These are phyloP conservation scores for Angomonas ambiguus DNA, from an alignment of 208 protist species.

Conservation along the genomic window DNA sequence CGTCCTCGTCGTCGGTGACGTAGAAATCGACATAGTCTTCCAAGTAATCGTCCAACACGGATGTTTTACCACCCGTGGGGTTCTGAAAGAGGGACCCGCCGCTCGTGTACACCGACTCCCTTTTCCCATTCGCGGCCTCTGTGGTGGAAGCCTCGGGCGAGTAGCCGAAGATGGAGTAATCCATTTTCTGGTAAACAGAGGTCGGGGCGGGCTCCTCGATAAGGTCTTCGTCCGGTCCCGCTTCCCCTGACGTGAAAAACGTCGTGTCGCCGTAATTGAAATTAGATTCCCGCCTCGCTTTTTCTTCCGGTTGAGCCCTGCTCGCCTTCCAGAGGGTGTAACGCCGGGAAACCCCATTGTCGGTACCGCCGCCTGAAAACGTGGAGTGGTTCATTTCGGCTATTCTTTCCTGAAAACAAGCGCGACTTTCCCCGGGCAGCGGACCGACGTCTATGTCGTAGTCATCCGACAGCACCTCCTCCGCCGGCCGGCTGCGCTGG, in stretches of 20 bases:
- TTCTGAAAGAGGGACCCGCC: background rate
- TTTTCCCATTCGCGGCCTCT: too few species aligned
- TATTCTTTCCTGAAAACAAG: background rate
- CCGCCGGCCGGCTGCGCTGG: background rate
- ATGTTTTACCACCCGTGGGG: background rate
- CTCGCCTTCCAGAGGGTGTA: slow-evolving; percentile 2
- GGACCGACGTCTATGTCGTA: background rate
- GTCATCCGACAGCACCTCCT: too few species aligned
- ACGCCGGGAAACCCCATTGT: background rate
- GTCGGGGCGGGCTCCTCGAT: too few species aligned
- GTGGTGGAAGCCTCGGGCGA: too few species aligned
- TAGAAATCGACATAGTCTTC: background rate
- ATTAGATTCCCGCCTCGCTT: background rate
- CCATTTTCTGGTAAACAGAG: too few species aligned
- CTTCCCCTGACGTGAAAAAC: too few species aligned
- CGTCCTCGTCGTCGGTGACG: background rate
- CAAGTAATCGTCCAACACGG: background rate
- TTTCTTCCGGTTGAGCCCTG: background rate
- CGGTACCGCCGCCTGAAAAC: background rate
- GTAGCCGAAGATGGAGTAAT: too few species aligned
- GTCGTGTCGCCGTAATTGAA: background rate
- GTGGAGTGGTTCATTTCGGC: background rate
- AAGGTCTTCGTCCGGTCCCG: too few species aligned
- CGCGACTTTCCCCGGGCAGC: background rate
- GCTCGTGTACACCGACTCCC: background rate